Percentiles rank a stretch among this genome's conserved stretches.
Evolutionary conservation across 352 stramenopile species (phyloP).

Genomic region (Phytophthora cactorum): DNA sequence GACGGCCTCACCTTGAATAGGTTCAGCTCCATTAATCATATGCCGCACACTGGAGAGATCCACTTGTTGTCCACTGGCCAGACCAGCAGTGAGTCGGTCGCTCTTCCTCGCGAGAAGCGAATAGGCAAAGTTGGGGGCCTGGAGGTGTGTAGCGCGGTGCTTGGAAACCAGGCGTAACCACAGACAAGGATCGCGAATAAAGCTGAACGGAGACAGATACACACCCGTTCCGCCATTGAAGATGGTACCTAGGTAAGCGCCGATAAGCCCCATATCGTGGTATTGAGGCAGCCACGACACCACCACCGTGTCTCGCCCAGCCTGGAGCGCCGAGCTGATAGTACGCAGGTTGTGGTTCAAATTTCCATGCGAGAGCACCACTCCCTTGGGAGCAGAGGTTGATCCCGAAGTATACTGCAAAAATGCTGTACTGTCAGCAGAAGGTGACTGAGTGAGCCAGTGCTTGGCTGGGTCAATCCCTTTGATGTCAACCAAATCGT

Average conservation of each 20-base stretch:
- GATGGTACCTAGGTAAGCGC: slow-evolving; percentile 86
- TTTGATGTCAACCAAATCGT: slow-evolving; percentile 66
- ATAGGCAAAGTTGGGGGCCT: slow-evolving; percentile 99
- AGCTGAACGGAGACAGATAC: slow-evolving; percentile 98
- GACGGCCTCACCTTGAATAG: slow-evolving; percentile 91
- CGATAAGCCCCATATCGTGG: slow-evolving; percentile 99
- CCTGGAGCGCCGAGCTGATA: slow-evolving; percentile 94
- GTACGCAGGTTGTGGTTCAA: slow-evolving; percentile 97
- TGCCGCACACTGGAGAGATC: slow-evolving; percentile 95
- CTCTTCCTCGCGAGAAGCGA: slow-evolving; percentile 96
- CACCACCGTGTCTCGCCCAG: slow-evolving; percentile 91
- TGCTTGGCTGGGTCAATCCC: slow-evolving; percentile 47
- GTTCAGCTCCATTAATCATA: slow-evolving; percentile 99
- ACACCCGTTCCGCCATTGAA: slow-evolving; percentile 93
- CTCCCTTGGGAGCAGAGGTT: slow-evolving; percentile 97
- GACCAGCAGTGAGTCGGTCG: slow-evolving; percentile 43
- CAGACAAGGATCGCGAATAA: slow-evolving; percentile 95
- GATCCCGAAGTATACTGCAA: slow-evolving; percentile 99
- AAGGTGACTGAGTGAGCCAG: slow-evolving; percentile 52
- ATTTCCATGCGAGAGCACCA: slow-evolving; percentile 97
- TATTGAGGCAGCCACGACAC: slow-evolving; percentile 99
- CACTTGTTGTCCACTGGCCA: slow-evolving; percentile 45
- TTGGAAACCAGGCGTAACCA: slow-evolving; percentile 94
- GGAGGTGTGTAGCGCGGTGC: slow-evolving; percentile 95
- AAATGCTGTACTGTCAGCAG: slow-evolving; percentile 91